A percentile compares a stretch with the other conserved stretches of the same genome.
phyloP scores from a whole-genome alignment of 768 basidiomycete species.

The Ramaria sp. region DNA sequence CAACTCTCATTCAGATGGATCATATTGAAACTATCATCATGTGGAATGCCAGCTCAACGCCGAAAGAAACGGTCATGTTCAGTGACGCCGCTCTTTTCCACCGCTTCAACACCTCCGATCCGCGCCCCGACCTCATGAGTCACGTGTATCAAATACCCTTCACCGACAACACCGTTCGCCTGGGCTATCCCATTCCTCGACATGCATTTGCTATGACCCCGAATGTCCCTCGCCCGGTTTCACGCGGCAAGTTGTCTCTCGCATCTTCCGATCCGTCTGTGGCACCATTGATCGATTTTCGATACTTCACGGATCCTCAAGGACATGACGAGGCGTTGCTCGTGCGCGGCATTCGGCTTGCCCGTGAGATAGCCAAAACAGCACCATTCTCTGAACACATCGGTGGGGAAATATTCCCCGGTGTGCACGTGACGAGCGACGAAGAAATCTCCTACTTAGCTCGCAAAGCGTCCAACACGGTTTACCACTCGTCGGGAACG shows the following conservation, averaged over 20 bases:
- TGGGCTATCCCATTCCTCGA: neutral
- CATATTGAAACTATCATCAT: neutral
- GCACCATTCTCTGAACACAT: constrained; percentile 13
- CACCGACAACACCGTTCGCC: neutral
- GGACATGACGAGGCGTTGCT: constrained; percentile 13
- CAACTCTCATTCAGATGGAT: neutral
- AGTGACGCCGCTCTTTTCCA: neutral
- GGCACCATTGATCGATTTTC: neutral
- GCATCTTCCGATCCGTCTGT: neutral
- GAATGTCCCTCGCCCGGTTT: neutral
- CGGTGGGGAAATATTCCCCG: constrained; percentile 7
- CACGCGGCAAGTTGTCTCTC: neutral
- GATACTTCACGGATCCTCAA: constrained; percentile 23
- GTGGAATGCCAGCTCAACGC: neutral
- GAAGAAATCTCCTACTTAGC: constrained; percentile 19
- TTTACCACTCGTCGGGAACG: constrained; percentile 27
- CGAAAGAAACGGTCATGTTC: neutral
- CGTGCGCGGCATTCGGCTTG: neutral
- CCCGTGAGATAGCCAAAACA: constrained; percentile 18
- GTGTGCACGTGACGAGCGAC: constrained; percentile 16
- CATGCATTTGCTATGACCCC: neutral
- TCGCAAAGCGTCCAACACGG: constrained; percentile 14
- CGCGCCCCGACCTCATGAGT: constrained; percentile 1
- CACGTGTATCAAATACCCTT: neutral
- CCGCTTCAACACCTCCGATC: neutral